Evolutionary conservation across 345 rosid genomes (phyloP), one percentile per base, ranked within the genome.

Genomic region (Rhodamnia argentea): DNA sequence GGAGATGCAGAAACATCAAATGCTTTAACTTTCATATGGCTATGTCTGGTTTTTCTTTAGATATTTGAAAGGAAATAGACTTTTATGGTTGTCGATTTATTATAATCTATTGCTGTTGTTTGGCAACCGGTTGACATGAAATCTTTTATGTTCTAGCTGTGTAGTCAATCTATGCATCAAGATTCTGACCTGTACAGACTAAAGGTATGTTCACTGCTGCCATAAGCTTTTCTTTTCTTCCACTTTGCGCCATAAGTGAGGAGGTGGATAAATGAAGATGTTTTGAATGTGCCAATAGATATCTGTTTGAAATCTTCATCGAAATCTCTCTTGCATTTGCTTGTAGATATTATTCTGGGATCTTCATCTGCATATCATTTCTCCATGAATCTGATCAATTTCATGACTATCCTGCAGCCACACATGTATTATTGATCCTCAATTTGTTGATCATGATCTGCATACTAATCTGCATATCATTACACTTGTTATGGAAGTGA

Each of bases 121-220:
- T 86, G 82, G 64, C 86, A 70, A 70, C 52, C 3, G 62, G 50
- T 83, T 88, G 85, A 89, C 87, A 6, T 70, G 18, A 83, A 70
- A 83, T 24, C 88, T 87, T 86, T 32, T 16, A 40, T 70, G 56
- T 86, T 90, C 86, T 92, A 93, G 95, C 52, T 89, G 82, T 76
- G 92, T 52, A 84, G 44, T 27, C 90, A 83, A 87, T 86, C 51
- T 85, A 85, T 85, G 90, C 90, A 58, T 53, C 87, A 84, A 86
- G 83, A 81, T 54, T 91, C 92, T 56, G 60, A 83, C 84, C 81
- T 84, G 26, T 89, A 85, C 87, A 83, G 37, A 22, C 62, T 76
- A 57, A 89, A 93, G 93, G 95, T 92, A 62, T 47, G 83, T 83
- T 81, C 82, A 82, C 64, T 86, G 74, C 47, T 89, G 83, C 82